Base-by-base conservation (phyloP, 1,284 basidiomycete genomes). In the Ceratobasidium sp. region DNA sequence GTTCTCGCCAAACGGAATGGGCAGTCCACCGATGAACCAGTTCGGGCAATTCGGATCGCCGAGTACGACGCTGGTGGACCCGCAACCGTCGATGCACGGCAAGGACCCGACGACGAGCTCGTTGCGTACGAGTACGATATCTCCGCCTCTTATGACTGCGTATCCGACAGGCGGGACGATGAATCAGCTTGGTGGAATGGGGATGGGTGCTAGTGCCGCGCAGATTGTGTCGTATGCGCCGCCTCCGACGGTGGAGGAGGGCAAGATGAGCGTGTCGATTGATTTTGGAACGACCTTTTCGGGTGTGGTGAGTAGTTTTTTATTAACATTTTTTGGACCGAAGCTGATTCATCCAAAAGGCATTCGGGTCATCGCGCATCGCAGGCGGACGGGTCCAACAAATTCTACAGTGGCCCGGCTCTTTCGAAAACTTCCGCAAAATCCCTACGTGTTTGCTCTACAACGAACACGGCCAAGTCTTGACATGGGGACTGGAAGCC, bases 211-310 rank as follows among this genome's bases (percentile, higher is more conserved):
- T 69, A 33, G 13, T 10, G 12, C 26, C 5, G 23, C 58, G 58
- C 58, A 60, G 58, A 60, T 60, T 20, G 58, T 58, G 23, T 58
- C 55, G 18, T 58, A 33, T 4, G 33, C 33, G 33, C 33, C 33
- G 33, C 60, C 46, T 60, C 44, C 60, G 28, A 55, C 61, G 44
- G 40, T 77, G 4, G 83, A 84, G 46, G 82, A 84, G 66, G 83
- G 83, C 53, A 80, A 90, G 82, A 88, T 94, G 85, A 93, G 92
- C 18, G 88, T 95, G 33, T 90, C 92, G 3, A 93, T 95, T 81
- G 94, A 95, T 84, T 95, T 95, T 83, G 93, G 93, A 92, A 95
- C 93, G 3, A 94, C 93, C 1, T 94, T 94, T 85, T 94, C 93
- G 56, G 93, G 93, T 79, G 92, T 95, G 81, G 93, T 94, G 84